Percentiles rank a stretch among this genome's conserved stretches.
phyloP scores from a whole-genome alignment of 139 green algal species.

The Chlorella vulgaris region DNA sequence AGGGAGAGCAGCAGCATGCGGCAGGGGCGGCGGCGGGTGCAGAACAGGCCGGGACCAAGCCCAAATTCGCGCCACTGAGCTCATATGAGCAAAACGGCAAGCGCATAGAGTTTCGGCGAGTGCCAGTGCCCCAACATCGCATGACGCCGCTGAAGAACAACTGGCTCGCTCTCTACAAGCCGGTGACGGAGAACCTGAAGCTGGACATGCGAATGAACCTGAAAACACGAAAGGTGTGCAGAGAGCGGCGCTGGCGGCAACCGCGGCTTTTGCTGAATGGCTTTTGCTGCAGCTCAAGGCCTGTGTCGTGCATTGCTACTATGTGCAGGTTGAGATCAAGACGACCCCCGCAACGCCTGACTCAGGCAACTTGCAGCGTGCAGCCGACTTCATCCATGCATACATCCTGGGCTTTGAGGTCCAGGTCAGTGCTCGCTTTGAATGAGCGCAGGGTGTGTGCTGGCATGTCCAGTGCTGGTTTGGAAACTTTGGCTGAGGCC shows the following conservation, averaged over 20 bases:
- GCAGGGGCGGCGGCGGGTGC: background rate
- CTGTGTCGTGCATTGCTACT: background rate
- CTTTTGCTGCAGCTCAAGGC: background rate
- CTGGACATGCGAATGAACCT: constrained; percentile 99
- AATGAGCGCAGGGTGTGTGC: background rate
- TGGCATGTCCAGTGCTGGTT: no score
- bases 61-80: constrained; percentile 70
- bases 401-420: constrained; percentile 86
- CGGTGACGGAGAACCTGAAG: constrained; percentile 96
- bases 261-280: no score
- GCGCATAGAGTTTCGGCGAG: constrained; percentile 79
- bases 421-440: constrained; percentile 1
- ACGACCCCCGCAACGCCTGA: constrained; percentile 85
- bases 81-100: constrained; percentile 67
- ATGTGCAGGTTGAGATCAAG: constrained; percentile 94
- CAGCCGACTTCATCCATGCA: constrained; percentile 98
- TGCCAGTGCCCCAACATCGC: constrained; percentile 90
- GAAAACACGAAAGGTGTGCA: constrained; percentile 86
- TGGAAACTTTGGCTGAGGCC: no score
- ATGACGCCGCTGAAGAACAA: constrained; percentile 96
- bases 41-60: constrained; percentile 40
- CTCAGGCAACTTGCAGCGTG: constrained; percentile 89
- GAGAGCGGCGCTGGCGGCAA: no score
- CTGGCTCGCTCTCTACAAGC: constrained; percentile 97
- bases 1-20: background rate